phyloP scores from a whole-genome alignment of 108 stramenopile species.

The Hondaea fermentalgiana region DNA sequence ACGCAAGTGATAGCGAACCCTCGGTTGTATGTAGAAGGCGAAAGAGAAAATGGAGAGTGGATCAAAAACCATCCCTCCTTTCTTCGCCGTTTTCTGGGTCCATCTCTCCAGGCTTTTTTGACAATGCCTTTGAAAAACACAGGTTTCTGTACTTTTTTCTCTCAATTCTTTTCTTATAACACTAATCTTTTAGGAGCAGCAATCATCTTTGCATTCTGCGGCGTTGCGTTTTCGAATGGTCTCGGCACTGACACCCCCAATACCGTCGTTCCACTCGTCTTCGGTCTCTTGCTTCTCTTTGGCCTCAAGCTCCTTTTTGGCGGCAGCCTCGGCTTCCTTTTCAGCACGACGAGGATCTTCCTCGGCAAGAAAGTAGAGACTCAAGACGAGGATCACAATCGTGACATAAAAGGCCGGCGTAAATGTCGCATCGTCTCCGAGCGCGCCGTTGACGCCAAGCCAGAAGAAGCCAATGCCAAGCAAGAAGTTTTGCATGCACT shows the following conservation, averaged over 20 bases:
- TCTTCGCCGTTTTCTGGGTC: no score
- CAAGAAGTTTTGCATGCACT: not conserved
- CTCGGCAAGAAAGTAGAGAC: not conserved
- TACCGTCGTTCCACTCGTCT: not conserved
- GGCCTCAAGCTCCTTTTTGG: not conserved
- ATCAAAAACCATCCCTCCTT: no score
- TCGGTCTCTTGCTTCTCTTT: not conserved
- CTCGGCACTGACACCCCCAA: not conserved
- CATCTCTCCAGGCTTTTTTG: no score
- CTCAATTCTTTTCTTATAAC: no score
- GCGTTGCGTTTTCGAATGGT: not conserved
- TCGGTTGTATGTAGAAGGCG: no score
- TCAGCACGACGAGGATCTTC: not conserved
- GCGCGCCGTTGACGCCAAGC: not conserved
- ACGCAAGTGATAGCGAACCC: no score
- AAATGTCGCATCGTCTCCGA: not conserved
- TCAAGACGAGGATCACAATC: not conserved
- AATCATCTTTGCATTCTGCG: not conserved
- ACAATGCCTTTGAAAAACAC: no score
- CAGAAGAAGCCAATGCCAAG: conserved; percentile 7
- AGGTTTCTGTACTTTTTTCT: no score
- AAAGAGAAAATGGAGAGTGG: no score
- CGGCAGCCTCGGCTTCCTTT: not conserved
- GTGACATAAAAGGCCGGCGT: not conserved
- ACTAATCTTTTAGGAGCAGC: not conserved